phyloP scores from a whole-genome alignment of 495 filamentous ascomycete genomes.

The Aspergillus saccharolyticus region DNA sequence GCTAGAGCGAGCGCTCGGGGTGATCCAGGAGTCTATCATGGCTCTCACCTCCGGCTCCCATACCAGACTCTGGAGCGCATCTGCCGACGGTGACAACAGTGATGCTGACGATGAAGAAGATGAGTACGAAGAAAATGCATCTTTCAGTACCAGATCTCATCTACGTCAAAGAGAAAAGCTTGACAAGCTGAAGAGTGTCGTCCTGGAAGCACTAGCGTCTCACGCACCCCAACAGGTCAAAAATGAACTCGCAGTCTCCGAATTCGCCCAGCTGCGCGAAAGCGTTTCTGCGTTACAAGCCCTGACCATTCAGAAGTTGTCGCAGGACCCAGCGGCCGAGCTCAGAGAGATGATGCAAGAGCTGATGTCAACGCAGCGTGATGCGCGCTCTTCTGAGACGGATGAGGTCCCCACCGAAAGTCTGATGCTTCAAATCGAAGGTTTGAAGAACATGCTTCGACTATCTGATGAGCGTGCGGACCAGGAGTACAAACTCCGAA shows the following conservation, averaged over 20 bases:
- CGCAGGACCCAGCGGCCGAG: constrained; percentile 35
- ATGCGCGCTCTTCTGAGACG: constrained; percentile 34
- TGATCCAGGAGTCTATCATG: constrained; percentile 65
- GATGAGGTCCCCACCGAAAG: constrained; percentile 47
- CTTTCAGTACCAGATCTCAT: constrained; percentile 51
- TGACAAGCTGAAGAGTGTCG: constrained; percentile 73
- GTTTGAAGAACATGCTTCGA: constrained; percentile 50
- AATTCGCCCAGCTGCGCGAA: constrained; percentile 50
- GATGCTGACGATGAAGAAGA: constrained; percentile 97
- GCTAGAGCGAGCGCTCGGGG: constrained; percentile 67
- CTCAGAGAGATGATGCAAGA: constrained; percentile 47
- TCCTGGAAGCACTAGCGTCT: constrained; percentile 71
- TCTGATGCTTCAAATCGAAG: constrained; percentile 49
- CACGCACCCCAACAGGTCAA: constrained; percentile 39
- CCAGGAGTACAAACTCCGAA: constrained; percentile 59
- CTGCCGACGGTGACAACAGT: constrained; percentile 64
- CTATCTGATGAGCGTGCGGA: constrained; percentile 47
- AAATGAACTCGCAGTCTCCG: constrained; percentile 33
- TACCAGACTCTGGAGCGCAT: constrained; percentile 47
- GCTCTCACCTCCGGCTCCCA: constrained; percentile 39
- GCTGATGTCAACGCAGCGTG: constrained; percentile 34
- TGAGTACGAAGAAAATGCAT: constrained; percentile 45
- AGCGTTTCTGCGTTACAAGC: constrained; percentile 55
- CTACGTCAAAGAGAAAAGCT: constrained; percentile 66
- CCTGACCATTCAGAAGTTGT: constrained; percentile 33